Evolutionary conservation across 331 rosid species (phyloP), one percentile per base, ranked within the genome.

Genomic region (Erythrophleum ivorense): DNA sequence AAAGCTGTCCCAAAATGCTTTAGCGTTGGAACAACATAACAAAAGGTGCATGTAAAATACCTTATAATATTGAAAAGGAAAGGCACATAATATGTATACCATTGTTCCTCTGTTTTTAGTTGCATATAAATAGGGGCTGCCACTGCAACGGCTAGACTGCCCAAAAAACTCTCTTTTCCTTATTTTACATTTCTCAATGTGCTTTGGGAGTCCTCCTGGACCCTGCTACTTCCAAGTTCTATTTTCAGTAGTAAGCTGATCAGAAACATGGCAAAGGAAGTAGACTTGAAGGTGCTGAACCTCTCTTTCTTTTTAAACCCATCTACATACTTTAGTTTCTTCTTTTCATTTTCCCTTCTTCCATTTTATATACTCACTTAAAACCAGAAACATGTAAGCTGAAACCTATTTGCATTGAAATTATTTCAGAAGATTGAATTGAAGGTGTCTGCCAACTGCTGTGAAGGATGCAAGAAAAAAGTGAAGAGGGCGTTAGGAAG

Each of bases 391-490:
- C 7, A 36, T 13, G 36, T 18, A 15, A 63, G 31, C 60, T 84
- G 15, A 81, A 81, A 53, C 70, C 52, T 36, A 55, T 13, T 76
- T 79, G 14, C 59, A 5, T 46, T 78, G 62, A 45, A 2, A 69
- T 81, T 18, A 6, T 59, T 82, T 48, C 88, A 87, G 88, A 87
- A 80, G 83, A 77, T 82, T 67, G 88, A 87, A 48, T 57, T 87
- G 81, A 85, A 77, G 54, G 90, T 85, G 73, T 85, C 82, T 36
- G 62, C 76, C 60, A 82, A 85, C 78, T 87, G 90, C 87, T 87
- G 88, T 54, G 83, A 87, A 57, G 88, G 90, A 18, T 84, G 88
- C 85, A 82, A 71, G 80, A 82, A 55, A 84, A 87, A 87, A 72
- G 82, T 85, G n/a, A 87, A 82, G 58, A 87, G 75, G 79, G 88